Percentiles rank a stretch among this genome's conserved stretches.
phyloP scores from a whole-genome alignment of 257 asterid genomes.

The Ocimum tenuiflorum region DNA sequence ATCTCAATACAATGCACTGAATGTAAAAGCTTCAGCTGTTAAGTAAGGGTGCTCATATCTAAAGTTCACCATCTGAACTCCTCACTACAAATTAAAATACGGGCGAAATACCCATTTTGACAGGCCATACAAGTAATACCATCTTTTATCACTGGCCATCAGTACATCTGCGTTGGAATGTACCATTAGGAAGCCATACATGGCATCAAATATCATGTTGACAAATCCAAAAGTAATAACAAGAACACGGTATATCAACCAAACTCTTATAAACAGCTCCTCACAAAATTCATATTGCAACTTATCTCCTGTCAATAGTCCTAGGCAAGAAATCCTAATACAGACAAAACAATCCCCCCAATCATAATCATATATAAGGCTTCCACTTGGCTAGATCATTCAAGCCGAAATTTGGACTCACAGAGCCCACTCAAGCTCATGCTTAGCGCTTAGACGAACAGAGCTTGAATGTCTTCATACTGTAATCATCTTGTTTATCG shows the following conservation, averaged over 20 bases:
- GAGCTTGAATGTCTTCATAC: not conserved
- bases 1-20: not conserved
- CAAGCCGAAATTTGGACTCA: not conserved
- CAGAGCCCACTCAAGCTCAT: not conserved
- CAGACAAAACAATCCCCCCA: not conserved
- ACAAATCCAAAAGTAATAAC: not conserved
- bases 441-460: not conserved
- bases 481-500: not conserved
- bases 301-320: not conserved
- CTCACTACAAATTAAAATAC: not conserved
- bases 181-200: not conserved
- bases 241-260: not conserved
- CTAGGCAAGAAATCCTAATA: not conserved
- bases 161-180: not conserved
- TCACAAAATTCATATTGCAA: not conserved
- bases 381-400: constrained; percentile 3
- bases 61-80: not conserved
- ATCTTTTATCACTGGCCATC: not conserved
- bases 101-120: too few species aligned
- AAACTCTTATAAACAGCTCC: not conserved
- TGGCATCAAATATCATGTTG: not conserved
- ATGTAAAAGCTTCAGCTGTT: not conserved
- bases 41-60: not conserved
- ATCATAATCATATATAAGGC: not conserved
- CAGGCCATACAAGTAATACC: too few species aligned